Conservation (phyloP, 129 eudicot species). For the Ambrosia artemisiifolia region DNA sequence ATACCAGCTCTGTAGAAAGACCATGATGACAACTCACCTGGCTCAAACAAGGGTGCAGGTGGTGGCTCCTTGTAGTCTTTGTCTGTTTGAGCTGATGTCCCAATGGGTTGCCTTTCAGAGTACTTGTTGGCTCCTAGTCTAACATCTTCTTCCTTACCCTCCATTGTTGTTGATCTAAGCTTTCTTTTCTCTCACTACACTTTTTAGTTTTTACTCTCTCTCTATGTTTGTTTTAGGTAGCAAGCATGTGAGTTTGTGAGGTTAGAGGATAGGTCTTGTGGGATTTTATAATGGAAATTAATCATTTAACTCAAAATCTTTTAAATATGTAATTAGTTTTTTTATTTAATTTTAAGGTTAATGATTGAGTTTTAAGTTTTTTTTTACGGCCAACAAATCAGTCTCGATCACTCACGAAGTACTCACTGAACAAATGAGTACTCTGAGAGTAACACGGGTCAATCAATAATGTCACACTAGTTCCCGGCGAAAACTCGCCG, state of each 20-base stretch:
- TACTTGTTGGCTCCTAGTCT: slow-evolving; percentile 78
- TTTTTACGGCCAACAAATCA: too few relatives aligned
- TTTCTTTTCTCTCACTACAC: slow-evolving; percentile 21
- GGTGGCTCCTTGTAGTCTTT: slow-evolving; percentile 83
- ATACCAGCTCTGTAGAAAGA: slow-evolving; percentile 87
- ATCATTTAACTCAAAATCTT: slow-evolving; percentile 2
- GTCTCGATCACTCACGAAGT: too few relatives aligned
- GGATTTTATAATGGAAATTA: slow-evolving; percentile 41
- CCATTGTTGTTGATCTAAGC: slow-evolving; percentile 38
- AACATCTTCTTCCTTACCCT: slow-evolving; percentile 84
- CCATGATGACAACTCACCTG: slow-evolving; percentile 75
- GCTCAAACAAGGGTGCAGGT: slow-evolving; percentile 82
- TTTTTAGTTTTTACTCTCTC: not conserved
- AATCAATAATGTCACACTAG: too few relatives aligned
- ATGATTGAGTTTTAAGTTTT: too few relatives aligned
- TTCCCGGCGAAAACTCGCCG: too few relatives aligned
- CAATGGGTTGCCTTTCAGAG: slow-evolving; percentile 66
- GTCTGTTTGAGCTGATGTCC: slow-evolving; percentile 78
- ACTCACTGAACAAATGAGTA: too few relatives aligned
- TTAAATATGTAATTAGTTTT: not conserved
- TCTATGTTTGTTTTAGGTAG: not conserved
- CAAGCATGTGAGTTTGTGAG: slow-evolving; percentile 13
- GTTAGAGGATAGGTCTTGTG: slow-evolving; percentile 26
- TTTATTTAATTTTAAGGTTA: too few relatives aligned
- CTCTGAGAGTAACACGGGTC: too few relatives aligned